Evolutionary conservation across 306 rosid genomes (phyloP), one percentile per base, ranked within the genome.

Genomic region (Astragalus glycyphyllos): DNA sequence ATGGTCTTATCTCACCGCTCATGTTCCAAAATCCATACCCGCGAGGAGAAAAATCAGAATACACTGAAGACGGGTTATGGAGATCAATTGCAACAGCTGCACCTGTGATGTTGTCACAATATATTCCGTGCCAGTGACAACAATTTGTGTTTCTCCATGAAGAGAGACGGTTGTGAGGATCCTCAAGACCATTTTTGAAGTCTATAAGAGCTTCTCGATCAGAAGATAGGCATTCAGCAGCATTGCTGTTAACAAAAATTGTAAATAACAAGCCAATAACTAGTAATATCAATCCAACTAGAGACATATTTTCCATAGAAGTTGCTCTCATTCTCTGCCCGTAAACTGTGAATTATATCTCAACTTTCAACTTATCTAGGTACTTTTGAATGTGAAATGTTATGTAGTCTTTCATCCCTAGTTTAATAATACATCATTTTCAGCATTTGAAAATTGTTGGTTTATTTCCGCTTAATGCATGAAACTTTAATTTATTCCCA

Each of bases 181-280:
- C 88, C 12, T 68, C 9, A 29, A 86, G 76, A 37, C 89, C 92
- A 16, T 32, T 17, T 73, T 69, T 84, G 75, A 82, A 87, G 66
- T 80, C 75, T 29, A 72, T 11, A 4, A 84, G 79, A 45, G 85
- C 84, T 20, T 77, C 85, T 58, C 64, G 10, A 16, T 82, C 77
- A 2, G 71, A 59, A n/a, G 76, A 66, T 34, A 51, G 13, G 65
- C 87, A 84, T 16, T 7, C 41, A 26, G 11, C 44, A 12, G 58
- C 16, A 57, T 35, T 46, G 38, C 15, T 62, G 8, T 14, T 15
- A 68, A 17, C 45, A 45, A 13, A 47, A 26, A 60, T 58, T 26
- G 31, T 0, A 32, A 15, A 5, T 34, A 74, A 11, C 1, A 66
- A 53, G 5, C 57, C 58, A 29, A 65, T 40, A 38, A 66, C 10